These are phyloP conservation scores for Sporothrix curviconia DNA, from an alignment of 2,329 filamentous ascomycete species.

Conservation along the genomic window DNA sequence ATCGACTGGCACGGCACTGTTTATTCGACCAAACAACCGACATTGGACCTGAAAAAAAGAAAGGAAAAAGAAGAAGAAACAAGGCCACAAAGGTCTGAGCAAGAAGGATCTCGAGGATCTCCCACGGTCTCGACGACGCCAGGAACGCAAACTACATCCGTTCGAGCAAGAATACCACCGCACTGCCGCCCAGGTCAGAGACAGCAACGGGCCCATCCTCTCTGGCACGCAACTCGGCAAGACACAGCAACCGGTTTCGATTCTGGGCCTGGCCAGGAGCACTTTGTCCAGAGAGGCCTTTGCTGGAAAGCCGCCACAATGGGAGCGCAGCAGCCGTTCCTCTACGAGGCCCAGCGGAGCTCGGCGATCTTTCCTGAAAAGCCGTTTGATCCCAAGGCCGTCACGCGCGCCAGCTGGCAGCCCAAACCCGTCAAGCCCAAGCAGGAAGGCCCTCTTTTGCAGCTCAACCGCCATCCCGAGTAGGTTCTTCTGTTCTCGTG, in stretches of 20 bases:
- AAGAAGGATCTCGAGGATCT: not conserved
- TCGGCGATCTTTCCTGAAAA: slow-evolving; percentile 47
- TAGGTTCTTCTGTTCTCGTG: slow-evolving; percentile 38
- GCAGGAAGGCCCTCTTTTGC: slow-evolving; percentile 67
- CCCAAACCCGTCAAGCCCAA: slow-evolving; percentile 56
- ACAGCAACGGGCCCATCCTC: not conserved
- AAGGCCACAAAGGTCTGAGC: not conserved
- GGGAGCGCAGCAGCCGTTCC: slow-evolving; percentile 51
- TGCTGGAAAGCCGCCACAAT: too few species aligned
- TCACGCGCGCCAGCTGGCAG: slow-evolving; percentile 71
- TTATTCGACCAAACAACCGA: not conserved
- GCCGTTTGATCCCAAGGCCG: slow-evolving; percentile 79
- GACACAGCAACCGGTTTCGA: not conserved
- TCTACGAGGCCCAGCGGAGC: slow-evolving; percentile 55
- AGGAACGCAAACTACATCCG: slow-evolving; percentile 4
- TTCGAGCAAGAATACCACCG: not conserved
- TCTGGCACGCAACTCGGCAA: not conserved
- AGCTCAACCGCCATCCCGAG: slow-evolving; percentile 85
- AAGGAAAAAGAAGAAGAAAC: not conserved
- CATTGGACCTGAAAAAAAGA: not conserved
- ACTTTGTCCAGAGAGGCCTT: too few species aligned
- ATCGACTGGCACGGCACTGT: not conserved
- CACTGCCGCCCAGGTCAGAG: not conserved
- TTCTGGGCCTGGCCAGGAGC: not conserved
- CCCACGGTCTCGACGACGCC: not conserved